Base-by-base conservation (phyloP, 306 rosid genomes). In the Macrotyloma uniflorum region DNA sequence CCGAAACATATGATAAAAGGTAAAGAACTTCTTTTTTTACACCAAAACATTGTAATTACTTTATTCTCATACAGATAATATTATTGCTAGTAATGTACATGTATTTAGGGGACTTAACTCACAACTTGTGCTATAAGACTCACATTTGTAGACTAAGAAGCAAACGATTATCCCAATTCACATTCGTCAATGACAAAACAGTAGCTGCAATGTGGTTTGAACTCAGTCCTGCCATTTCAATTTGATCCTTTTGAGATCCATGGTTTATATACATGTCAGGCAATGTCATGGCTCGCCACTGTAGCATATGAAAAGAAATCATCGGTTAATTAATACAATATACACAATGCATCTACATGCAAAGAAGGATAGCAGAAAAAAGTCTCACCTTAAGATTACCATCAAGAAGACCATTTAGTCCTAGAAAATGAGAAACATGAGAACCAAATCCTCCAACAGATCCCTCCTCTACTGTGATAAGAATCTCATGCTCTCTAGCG, bases 391-490 rank as follows among this genome's bases (percentile, higher is more conserved):
- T 90, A 13, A 90, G 89, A 16, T 84, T 87, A 9, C 90, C 86
- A 84, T 91, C 90, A 11, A 91, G 89, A 20, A 88, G 53, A 57
- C 93, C 96, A 61, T 82, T 80, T 19, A 91, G 30, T 55, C 74
- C 58, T 19, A 90, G 82, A 82, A 85, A 91, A 18, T 87, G 89
- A 43, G 96, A 85, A 79, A 88, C 93, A 74, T 91, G 96, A 79
- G 96, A 85, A 81, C 93, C 78, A 63, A 91, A 91, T 45, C 93
- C 96, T 64, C 96, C 96, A 11, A 90, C 76, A 1, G 91, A 87
- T 46, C 96, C 96, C 65, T 90, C 96, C 79, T 90, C 96, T 3
- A 88, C 89, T 0, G 96, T 90, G 66, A 91, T 55, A 45, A 90
- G 85, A 62, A 85, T 58, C 63, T 87, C 93, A 63, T 88, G 96